Base-by-base conservation (phyloP, 1,284 basidiomycete species). In the Inonotus hispidus region DNA sequence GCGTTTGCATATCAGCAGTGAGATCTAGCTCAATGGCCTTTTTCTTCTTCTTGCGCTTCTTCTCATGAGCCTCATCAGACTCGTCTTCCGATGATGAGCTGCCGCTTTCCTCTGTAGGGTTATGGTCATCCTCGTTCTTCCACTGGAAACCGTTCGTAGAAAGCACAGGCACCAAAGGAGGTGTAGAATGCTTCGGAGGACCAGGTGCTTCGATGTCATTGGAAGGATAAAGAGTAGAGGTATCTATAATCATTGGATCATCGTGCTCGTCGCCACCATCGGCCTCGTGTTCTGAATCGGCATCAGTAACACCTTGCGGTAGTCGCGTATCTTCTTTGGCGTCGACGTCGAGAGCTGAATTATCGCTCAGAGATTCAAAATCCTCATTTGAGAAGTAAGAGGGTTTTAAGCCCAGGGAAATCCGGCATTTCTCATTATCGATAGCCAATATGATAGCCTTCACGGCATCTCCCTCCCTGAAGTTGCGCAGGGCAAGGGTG, bases 321-420 rank as follows among this genome's bases (percentile, higher is more conserved):
- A 68, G 0, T 71, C 73, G 0, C 37, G 71, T 67, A 43, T 66
- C 72, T 21, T 61, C 66, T 11, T 67, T 71, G 6, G 21, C 66
- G 5, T 38, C 67, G 52, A 75, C 74, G 14, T 72, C 74, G 2
- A 73, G 72, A 13, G 3, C 32, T 32, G 32, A 32, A 32, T 32
- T 3, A 32, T 32, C 32, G 32, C 8, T 32, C 4, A 72, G 71
- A 11, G 71, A 71, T 57, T 71, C 71, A 1, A 73, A 72, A 10
- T 72, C 74, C 13, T 68, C 67, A 2, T 50, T 43, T 19, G 47
- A 53, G 71, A 98, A 96, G 73, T 90, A 88, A 53, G 90, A 95
- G 38, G 92, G 92, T 74, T 97, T 98, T 64, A 98, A 78, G 58
- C 93, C 90, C 49, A 99, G 82, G 50, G 90, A 90, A 66, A 98